phyloP scores from a whole-genome alignment of 2,329 filamentous ascomycete genomes.

The Thelonectria discophora region DNA sequence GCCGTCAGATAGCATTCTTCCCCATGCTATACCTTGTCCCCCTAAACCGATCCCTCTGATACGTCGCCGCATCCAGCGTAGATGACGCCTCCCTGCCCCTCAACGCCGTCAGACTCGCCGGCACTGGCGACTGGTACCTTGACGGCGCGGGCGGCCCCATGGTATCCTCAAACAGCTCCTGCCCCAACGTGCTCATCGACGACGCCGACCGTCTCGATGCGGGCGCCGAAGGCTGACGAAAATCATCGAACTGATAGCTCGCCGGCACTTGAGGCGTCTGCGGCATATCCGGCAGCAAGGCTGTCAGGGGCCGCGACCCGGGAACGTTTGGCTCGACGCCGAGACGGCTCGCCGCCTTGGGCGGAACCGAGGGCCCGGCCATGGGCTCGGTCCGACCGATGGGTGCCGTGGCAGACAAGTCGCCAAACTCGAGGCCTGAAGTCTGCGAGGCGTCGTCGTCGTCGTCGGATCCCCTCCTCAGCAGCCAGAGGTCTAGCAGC shows the following conservation, averaged over 20 bases:
- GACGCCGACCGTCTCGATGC: conserved; percentile 9
- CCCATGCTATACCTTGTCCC: conserved; percentile 28
- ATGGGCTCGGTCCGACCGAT: conserved; percentile 1
- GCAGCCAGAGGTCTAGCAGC: neutral
- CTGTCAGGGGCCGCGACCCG: neutral
- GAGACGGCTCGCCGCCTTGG: conserved; percentile 29
- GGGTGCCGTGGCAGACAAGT: conserved; percentile 15
- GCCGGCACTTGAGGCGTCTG: neutral
- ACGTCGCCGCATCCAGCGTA: conserved; percentile 10
- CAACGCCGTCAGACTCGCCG: neutral
- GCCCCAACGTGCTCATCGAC: conserved; percentile 39
- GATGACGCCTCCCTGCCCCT: too few relatives aligned
- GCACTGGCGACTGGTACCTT: conserved; percentile 14
- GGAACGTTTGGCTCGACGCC: conserved; percentile 20
- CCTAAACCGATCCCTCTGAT: conserved; percentile 23
- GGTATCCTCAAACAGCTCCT: conserved; percentile 34
- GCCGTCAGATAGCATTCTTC: conserved; percentile 31
- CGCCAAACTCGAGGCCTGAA: conserved; percentile 32
- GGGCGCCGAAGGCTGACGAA: neutral
- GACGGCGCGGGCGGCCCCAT: conserved; percentile 26
- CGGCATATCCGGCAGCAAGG: neutral
- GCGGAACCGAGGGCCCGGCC: conserved; percentile 17
- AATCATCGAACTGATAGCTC: neutral
- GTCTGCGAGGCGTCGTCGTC: conserved; percentile 22
- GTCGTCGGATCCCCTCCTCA: neutral